phyloP scores from a whole-genome alignment of 345 rosid genomes.

The Hibiscus syriacus region DNA sequence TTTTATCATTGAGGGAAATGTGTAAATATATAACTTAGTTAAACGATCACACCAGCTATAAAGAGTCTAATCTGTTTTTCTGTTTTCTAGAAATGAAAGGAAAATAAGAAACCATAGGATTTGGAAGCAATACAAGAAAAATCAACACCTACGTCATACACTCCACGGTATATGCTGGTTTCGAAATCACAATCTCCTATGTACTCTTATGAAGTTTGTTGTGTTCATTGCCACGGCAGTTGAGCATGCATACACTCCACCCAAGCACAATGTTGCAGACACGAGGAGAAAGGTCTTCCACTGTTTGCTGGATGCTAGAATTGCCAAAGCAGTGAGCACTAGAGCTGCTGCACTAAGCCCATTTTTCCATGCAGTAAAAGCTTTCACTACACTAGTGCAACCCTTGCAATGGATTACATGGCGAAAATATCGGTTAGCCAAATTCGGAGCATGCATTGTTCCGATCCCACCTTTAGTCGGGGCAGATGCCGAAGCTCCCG shows the following conservation, averaged over 20 bases:
- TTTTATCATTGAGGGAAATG: no score
- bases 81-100: no score
- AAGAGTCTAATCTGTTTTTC: no score
- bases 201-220: constrained; percentile 78
- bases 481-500: constrained; percentile 55
- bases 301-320: constrained; percentile 56
- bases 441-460: constrained; percentile 71
- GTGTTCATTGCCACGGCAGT: constrained; percentile 62
- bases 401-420: constrained; percentile 86
- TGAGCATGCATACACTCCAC: constrained; percentile 54
- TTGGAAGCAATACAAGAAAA: no score
- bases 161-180: constrained; percentile 11
- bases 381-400: constrained; percentile 52
- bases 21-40: no score
- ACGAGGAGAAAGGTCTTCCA: constrained; percentile 59
- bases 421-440: constrained; percentile 72
- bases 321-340: constrained; percentile 48
- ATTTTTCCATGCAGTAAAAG: constrained; percentile 57
- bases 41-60: no score
- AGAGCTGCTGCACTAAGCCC: constrained; percentile 38
- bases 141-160: no score
- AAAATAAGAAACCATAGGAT: no score
- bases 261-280: constrained; percentile 52
- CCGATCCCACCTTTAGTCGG: constrained; percentile 83
- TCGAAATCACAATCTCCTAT: constrained; percentile 47